A percentile compares a stretch with the other conserved stretches of the same genome.
phyloP scores from a whole-genome alignment of 148 eudicot species.

The Arbutus unedo region DNA sequence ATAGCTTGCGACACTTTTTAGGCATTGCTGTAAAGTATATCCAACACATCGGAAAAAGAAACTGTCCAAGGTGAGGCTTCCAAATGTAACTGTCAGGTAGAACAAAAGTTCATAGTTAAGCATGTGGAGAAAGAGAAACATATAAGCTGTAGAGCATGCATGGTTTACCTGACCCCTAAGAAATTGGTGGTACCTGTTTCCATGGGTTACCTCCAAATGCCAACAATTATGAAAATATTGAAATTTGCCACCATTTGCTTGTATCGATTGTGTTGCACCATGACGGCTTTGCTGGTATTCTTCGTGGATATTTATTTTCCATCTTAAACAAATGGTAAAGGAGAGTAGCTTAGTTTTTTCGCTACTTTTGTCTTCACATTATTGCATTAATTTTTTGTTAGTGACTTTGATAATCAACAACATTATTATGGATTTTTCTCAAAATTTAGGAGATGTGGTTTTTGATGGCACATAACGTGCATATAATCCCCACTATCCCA shows the following conservation, averaged over 20 bases:
- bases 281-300: not conserved
- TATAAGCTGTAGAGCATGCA: not conserved
- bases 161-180: not conserved
- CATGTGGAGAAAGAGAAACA: not conserved
- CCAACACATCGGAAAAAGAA: not conserved
- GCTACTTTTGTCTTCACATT: no score
- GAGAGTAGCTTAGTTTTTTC: no score
- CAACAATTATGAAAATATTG: no score
- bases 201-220: not conserved
- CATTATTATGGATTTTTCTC: not conserved
- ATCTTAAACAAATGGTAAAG: no score
- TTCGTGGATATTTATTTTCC: not conserved
- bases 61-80: not conserved
- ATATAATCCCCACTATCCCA: not conserved
- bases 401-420: not conserved
- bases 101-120: not conserved
- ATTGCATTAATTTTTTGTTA: not conserved
- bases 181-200: not conserved
- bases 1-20: not conserved
- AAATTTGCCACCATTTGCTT: not conserved
- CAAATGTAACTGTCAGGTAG: not conserved
- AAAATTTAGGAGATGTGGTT: not conserved
- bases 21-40: not conserved
- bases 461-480: not conserved
- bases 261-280: not conserved